phyloP scores from a whole-genome alignment of 2,329 filamentous ascomycete genomes.

The Rhynchosporium graminicola region DNA sequence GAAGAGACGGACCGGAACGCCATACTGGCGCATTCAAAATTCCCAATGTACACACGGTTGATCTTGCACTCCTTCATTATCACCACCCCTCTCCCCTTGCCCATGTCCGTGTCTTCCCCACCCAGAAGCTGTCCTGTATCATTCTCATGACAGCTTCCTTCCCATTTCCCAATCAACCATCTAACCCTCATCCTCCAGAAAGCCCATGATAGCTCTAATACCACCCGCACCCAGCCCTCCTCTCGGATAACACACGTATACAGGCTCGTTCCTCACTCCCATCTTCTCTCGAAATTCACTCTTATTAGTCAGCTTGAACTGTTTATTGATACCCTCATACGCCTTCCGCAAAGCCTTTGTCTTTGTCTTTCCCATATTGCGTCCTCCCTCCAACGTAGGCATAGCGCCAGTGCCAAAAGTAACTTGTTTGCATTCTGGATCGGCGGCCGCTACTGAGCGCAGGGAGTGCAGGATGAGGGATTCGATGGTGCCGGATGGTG shows the following conservation, averaged over 20 bases:
- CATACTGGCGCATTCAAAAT: too few species aligned
- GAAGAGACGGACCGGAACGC: too few species aligned
- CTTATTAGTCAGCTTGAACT: conserved; percentile 81
- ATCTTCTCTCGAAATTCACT: conserved; percentile 90
- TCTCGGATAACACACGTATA: conserved; percentile 88
- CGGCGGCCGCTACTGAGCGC: conserved; percentile 50
- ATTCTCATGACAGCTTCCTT: not conserved
- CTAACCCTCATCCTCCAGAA: conserved; percentile 71
- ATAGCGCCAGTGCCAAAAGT: conserved; percentile 88
- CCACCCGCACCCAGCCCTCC: conserved; percentile 81
- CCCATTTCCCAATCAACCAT: not conserved
- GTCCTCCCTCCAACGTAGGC: conserved; percentile 71
- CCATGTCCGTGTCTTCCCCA: not conserved
- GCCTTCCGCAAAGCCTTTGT: conserved; percentile 80
- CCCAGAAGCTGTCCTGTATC: not conserved
- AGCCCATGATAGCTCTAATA: conserved; percentile 82
- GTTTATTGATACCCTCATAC: conserved; percentile 79
- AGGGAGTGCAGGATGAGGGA: conserved; percentile 74
- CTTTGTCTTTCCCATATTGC: conserved; percentile 78
- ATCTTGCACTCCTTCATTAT: too few species aligned
- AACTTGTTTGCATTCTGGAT: conserved; percentile 62
- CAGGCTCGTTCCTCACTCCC: conserved; percentile 77
- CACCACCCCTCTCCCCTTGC: too few species aligned
- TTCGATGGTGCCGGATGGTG: conserved; percentile 87
- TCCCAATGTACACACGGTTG: too few species aligned